Conservation (phyloP, 345 rosid genomes). For the Rubroshorea leprosula region DNA sequence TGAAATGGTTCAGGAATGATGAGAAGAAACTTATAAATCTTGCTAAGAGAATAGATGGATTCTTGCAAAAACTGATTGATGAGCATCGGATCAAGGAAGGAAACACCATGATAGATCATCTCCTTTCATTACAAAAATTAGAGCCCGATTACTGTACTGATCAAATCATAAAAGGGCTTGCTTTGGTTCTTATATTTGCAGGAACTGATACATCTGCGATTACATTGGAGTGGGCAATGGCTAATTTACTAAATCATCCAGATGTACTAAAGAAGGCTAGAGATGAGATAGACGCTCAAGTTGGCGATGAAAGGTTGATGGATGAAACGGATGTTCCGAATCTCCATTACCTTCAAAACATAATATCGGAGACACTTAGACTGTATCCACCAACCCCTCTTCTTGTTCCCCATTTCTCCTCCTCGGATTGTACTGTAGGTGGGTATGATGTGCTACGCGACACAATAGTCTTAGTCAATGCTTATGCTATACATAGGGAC, state of each 20-base stretch:
- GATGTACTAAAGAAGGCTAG: background rate
- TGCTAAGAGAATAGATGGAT: background rate
- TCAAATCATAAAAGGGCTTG: background rate
- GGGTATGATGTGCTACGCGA: background rate
- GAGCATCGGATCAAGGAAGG: background rate
- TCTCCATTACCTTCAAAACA: background rate
- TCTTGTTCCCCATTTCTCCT: background rate
- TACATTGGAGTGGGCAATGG: background rate
- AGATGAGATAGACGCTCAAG: background rate
- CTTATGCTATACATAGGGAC: background rate
- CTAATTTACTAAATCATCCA: background rate
- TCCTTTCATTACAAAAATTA: background rate
- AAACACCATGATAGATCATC: slow-evolving; percentile 2
- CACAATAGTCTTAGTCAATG: background rate
- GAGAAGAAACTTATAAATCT: background rate
- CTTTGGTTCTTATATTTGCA: background rate
- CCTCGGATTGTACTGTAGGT: background rate
- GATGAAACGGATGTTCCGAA: background rate
- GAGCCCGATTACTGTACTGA: background rate
- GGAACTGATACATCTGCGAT: background rate
- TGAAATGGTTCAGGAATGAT: background rate
- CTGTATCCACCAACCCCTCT: background rate
- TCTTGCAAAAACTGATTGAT: background rate
- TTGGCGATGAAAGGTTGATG: background rate
- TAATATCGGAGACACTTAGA: background rate